Evolutionary conservation across 345 rosid genomes (phyloP).

Genomic region (Eucalyptus sp.): DNA sequence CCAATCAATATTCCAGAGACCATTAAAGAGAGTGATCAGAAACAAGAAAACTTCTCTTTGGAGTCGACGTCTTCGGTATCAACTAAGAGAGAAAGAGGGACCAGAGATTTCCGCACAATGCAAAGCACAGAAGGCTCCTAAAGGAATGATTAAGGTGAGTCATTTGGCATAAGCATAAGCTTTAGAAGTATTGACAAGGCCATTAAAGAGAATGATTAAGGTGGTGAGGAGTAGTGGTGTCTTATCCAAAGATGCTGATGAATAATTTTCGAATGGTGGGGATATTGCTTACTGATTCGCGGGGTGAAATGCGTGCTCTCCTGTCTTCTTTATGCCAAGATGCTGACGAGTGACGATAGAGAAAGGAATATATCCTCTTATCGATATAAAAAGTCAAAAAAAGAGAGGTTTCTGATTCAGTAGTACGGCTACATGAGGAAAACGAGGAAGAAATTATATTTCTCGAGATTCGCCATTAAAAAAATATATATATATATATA

Average conservation of each 20-base stretch:
- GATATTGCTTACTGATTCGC: background rate
- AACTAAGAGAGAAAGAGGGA: background rate
- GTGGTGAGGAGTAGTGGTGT: background rate
- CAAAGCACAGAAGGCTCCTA: background rate
- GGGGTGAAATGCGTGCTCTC: background rate
- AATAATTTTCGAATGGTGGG: background rate
- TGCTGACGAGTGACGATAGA: background rate
- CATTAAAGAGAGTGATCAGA: background rate
- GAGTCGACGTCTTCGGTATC: background rate
- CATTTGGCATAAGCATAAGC: background rate
- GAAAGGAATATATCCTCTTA: background rate
- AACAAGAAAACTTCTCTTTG: background rate
- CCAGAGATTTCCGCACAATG: background rate
- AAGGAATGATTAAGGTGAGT: background rate
- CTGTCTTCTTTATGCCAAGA: background rate
- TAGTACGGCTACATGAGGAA: background rate
- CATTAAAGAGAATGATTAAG: background rate
- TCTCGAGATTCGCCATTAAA: background rate
- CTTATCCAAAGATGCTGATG: background rate
- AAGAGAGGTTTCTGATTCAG: background rate
- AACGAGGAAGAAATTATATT: background rate
- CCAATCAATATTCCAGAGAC: background rate
- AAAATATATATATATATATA: too few species aligned
- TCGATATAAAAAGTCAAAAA: background rate
- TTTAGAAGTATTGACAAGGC: background rate